Percentiles rank a stretch among this genome's conserved stretches.
Conservation (phyloP, 2,329 filamentous ascomycete genomes). For the Verticillium dahliae region DNA sequence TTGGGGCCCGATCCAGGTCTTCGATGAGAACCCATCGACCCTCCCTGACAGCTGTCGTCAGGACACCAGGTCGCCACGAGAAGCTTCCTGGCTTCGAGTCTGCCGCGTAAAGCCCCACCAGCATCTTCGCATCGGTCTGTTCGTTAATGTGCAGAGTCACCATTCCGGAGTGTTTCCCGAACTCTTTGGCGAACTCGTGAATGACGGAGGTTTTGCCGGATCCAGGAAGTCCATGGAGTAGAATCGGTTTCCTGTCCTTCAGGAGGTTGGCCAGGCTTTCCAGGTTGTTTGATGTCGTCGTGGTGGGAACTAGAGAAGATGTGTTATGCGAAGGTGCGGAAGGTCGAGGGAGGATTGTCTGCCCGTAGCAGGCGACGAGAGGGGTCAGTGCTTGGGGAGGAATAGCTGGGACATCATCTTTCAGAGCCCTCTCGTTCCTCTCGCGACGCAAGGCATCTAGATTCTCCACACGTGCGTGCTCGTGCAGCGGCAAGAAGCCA, state of each 20-base stretch:
- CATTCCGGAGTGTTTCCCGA: constrained; percentile 76
- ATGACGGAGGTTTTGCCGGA: constrained; percentile 86
- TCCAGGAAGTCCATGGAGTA: constrained; percentile 77
- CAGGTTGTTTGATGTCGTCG: constrained; percentile 68
- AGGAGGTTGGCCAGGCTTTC: constrained; percentile 62
- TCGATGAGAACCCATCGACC: constrained; percentile 97
- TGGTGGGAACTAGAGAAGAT: constrained; percentile 56
- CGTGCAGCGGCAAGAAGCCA: constrained; percentile 58
- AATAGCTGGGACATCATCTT: constrained; percentile 13
- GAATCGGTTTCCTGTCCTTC: constrained; percentile 61
- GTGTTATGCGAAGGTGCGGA: constrained; percentile 35
- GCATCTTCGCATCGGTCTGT: constrained; percentile 94
- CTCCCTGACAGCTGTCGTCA: constrained; percentile 90
- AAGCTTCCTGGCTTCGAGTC: constrained; percentile 85
- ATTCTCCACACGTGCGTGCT: constrained; percentile 45
- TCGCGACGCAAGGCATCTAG: constrained; percentile 34
- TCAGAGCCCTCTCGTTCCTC: constrained; percentile 19
- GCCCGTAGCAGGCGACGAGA: constrained; percentile 58
- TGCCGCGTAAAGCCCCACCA: constrained; percentile 90
- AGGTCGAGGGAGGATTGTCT: constrained; percentile 61
- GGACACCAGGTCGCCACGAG: constrained; percentile 82
- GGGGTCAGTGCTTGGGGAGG: constrained; percentile 43
- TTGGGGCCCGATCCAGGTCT: constrained; percentile 89
- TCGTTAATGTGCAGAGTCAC: constrained; percentile 95
- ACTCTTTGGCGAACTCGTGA: constrained; percentile 71